Evolutionary conservation across 352 stramenopile species (phyloP), one percentile per base, ranked within the genome.

Genomic region (Phytopythium montanum): DNA sequence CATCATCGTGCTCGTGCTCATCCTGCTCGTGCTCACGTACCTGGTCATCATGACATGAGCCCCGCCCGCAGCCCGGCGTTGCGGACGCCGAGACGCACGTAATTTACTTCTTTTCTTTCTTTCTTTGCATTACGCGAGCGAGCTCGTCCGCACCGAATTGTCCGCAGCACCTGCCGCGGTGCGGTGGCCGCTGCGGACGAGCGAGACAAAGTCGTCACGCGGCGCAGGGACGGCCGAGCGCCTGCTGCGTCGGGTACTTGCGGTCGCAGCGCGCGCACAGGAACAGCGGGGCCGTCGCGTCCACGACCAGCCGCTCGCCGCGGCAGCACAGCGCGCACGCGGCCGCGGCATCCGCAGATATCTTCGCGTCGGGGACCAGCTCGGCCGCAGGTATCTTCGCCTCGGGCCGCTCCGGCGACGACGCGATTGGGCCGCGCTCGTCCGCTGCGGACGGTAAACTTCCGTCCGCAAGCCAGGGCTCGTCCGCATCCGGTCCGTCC

Each of bases 41-140:
- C 74, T 92, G 62, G 85, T 92, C 61, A 92, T 92, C 62, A 94
- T 94, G 85, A 92, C 81, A 74, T 92, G 71, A 87, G 61, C 25
- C n/a, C n/a, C n/a, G n/a, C n/a, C 38, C 9, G 18, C n/a, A 4
- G 4, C 9, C 7, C 0, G 7, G 0, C 10, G n/a, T 12, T 13
- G 8, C 9, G 38, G 29, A 12, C 21, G 19, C n/a, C 1, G 26
- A 26, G n/a, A 23, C 14, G 28, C 26, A 12, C 21, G 29, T 54
- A 54, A 42, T 42, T 54, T 42, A 42, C 49, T 54, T 23, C 23
- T 21, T 21, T 44, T 56, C 26, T 13, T 21, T 21, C 29, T 56
- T 39, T 13, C 26, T 42, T 36, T 28, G 16, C 19, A 44, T 42
- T 41, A 1, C 31, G 33, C n/a, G 13, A 23, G 39, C 18, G 18